Evolutionary conservation across 1,284 basidiomycete genomes (phyloP).

Genomic region (Microbotryum scabiosae): DNA sequence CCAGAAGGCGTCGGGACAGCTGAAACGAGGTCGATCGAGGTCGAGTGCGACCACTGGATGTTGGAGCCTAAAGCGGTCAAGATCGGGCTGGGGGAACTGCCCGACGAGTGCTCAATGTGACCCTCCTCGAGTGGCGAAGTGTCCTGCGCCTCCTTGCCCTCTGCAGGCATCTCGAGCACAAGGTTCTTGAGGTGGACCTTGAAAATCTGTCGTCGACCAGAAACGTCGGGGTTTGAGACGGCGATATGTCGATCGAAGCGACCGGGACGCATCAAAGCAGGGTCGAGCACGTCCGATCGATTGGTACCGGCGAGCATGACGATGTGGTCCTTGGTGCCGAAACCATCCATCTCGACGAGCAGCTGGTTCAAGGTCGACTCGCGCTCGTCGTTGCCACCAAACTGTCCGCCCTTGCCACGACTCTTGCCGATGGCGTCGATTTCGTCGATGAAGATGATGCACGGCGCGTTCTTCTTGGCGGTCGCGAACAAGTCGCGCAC

Average conservation of each 20-base stretch:
- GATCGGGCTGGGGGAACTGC: neutral
- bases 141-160: neutral
- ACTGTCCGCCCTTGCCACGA: conserved; percentile 81
- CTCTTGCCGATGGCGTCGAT: conserved; percentile 98
- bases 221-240: conserved; percentile 90
- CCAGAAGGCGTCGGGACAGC: conserved; percentile 3
- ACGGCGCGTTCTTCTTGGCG: conserved; percentile 96
- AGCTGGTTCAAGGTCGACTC: conserved; percentile 97
- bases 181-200: conserved; percentile 84
- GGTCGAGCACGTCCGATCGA: conserved; percentile 88
- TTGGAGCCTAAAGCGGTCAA: conserved; percentile 7
- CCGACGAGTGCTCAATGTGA: neutral
- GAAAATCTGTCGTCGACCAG: conserved; percentile 89
- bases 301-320: conserved; percentile 97
- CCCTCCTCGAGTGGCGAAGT: conserved; percentile 4
- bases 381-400: conserved; percentile 88
- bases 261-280: conserved; percentile 89
- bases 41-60: neutral
- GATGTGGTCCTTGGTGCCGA: conserved; percentile 89
- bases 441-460: conserved; percentile 99
- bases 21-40: too few species aligned
- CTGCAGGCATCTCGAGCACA: conserved; percentile 38
- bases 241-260: conserved; percentile 96
- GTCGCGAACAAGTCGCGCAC: conserved; percentile 95
- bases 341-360: conserved; percentile 98